Percentiles rank a stretch among this genome's conserved stretches.
These are phyloP conservation scores for Lachancea waltii DNA, from an alignment of 805 yeast genomes.

Conservation along the genomic window DNA sequence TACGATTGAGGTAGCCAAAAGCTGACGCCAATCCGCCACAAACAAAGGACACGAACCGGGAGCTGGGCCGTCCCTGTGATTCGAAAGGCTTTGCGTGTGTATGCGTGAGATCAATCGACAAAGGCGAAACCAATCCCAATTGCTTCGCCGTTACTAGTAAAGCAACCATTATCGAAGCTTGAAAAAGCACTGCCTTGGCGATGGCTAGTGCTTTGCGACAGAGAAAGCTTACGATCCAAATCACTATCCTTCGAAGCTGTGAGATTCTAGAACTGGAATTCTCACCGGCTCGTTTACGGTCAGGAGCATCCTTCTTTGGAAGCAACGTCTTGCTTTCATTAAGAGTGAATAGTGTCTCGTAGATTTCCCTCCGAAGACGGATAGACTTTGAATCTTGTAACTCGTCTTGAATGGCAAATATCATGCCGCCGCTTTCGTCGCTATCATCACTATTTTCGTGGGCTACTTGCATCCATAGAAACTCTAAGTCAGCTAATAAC, in stretches of 20 bases:
- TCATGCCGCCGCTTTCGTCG: conserved; percentile 10
- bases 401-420: conserved; percentile 9
- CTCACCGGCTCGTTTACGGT: background rate
- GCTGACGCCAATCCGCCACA: conserved; percentile 1
- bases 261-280: background rate
- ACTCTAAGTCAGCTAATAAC: conserved; percentile 59
- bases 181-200: background rate
- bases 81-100: too few species aligned
- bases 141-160: conserved; percentile 1
- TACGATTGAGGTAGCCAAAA: conserved; percentile 2
- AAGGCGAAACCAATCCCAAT: conserved; percentile 1
- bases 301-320: background rate
- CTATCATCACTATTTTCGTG: conserved; percentile 1
- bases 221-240: background rate
- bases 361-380: conserved; percentile 10
- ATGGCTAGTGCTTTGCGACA: background rate
- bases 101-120: conserved; percentile 2
- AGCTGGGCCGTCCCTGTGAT: too few species aligned
- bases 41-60: background rate
- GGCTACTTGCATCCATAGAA: conserved; percentile 62
- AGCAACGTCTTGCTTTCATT: conserved; percentile 13
- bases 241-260: conserved; percentile 3
- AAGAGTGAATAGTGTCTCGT: conserved; percentile 8
- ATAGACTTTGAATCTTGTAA: conserved; percentile 9
- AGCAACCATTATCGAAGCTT: conserved; percentile 1